Conservation (phyloP, 192 early-diverging fungal species). For the Coemansia sp. region DNA sequence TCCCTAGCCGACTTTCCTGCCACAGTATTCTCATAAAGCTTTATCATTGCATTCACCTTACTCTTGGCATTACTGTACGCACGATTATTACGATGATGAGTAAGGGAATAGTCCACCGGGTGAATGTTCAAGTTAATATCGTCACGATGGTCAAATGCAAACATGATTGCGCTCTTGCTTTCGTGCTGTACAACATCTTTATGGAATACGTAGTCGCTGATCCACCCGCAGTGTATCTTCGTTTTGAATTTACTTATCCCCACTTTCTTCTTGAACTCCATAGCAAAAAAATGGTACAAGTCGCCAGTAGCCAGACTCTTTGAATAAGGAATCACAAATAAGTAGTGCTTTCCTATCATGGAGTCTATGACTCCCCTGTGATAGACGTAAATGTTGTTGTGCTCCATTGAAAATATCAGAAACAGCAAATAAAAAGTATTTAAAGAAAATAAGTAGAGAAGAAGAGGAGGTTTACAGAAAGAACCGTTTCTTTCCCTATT, state of each 20-base stretch:
- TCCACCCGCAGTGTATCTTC: neutral
- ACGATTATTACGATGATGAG: neutral
- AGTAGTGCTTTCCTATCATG: neutral
- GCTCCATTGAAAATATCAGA: neutral
- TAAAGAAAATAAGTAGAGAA: neutral
- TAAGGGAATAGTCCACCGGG: neutral
- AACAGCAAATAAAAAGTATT: neutral
- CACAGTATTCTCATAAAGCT: neutral
- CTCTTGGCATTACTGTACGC: neutral
- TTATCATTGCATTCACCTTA: neutral
- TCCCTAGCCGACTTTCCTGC: no score
- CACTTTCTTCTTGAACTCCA: neutral
- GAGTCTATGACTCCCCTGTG: neutral
- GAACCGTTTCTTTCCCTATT: neutral
- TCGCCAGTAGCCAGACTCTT: neutral
- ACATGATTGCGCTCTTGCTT: neutral
- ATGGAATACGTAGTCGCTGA: neutral
- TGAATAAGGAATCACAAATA: neutral
- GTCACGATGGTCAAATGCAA: neutral
- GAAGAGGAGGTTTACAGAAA: neutral
- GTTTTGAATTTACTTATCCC: neutral
- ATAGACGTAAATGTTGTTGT: conserved; percentile 1
- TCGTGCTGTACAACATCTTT: neutral
- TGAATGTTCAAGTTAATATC: neutral
- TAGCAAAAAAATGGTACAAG: neutral